A percentile compares a stretch with the other conserved stretches of the same genome.
Conservation (phyloP, 2,329 filamentous ascomycete species). For the Penicillium sp. region DNA sequence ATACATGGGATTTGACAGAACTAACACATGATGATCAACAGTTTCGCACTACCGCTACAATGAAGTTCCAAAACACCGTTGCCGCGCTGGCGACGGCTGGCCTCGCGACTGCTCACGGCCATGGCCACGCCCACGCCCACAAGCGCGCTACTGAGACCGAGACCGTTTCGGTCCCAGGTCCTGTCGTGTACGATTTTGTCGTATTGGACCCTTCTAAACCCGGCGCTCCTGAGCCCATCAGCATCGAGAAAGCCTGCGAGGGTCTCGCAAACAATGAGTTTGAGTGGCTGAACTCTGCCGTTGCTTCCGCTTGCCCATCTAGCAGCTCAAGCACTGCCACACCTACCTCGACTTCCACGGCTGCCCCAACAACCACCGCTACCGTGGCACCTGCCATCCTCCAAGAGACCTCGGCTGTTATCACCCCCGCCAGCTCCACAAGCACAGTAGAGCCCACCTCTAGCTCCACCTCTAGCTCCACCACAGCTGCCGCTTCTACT, state of each 20-base stretch:
- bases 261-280: constrained; percentile 68
- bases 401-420: constrained; percentile 47
- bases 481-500: constrained; percentile 20
- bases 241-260: constrained; percentile 59
- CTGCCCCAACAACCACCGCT: constrained; percentile 27
- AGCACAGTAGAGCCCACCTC: constrained; percentile 19
- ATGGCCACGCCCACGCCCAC: constrained; percentile 43
- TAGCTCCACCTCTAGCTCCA: constrained; percentile 19
- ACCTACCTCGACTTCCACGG: constrained; percentile 33
- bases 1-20: neutral
- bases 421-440: constrained; percentile 29
- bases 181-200: constrained; percentile 69
- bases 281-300: constrained; percentile 63
- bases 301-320: constrained; percentile 51
- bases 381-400: constrained; percentile 48
- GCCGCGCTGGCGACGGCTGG: constrained; percentile 43
- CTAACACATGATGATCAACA: constrained; percentile 1
- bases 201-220: constrained; percentile 57
- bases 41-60: constrained; percentile 21
- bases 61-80: constrained; percentile 42
- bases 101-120: constrained; percentile 43
- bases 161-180: constrained; percentile 56
- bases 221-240: constrained; percentile 20
- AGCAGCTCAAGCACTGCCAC: constrained; percentile 24
- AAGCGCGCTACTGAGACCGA: constrained; percentile 44